A percentile compares a stretch with the other conserved stretches of the same genome.
phyloP scores from a whole-genome alignment of 139 green algal genomes.

The Chlamydomonas eustigma region DNA sequence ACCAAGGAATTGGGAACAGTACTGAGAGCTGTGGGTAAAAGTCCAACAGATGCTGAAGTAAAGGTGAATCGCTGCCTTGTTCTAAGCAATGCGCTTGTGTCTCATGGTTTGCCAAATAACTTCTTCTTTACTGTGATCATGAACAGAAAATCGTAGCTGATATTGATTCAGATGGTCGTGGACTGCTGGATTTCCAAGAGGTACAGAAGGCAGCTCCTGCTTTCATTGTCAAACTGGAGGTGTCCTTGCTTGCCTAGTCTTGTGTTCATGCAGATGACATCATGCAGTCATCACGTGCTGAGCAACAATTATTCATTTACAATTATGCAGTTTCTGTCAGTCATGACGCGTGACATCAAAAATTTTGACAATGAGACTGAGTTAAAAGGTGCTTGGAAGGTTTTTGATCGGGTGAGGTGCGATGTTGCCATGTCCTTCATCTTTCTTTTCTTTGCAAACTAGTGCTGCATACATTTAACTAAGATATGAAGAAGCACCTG shows the following conservation, averaged over 20 bases:
- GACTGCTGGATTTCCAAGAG: constrained; percentile 15
- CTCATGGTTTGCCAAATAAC: too few relatives aligned
- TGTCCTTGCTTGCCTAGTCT: too few relatives aligned
- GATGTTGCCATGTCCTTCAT: too few relatives aligned
- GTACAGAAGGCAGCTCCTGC: not conserved
- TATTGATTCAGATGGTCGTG: constrained; percentile 4
- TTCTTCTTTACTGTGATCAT: not conserved
- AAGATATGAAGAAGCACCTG: too few relatives aligned
- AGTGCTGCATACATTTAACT: too few relatives aligned
- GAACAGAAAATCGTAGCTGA: constrained; percentile 11
- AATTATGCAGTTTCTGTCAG: constrained; percentile 28
- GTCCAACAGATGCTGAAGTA: constrained; percentile 17
- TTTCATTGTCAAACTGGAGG: too few relatives aligned
- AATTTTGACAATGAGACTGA: constrained; percentile 46
- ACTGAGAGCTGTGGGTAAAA: constrained; percentile 32
- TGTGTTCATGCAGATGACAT: too few relatives aligned
- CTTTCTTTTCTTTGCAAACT: too few relatives aligned
- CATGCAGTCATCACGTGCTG: too few relatives aligned
- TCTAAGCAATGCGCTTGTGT: too few relatives aligned
- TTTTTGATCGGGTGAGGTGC: constrained; percentile 21
- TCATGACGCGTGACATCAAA: constrained; percentile 32
- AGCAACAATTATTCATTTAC: not conserved
- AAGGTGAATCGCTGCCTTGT: constrained; percentile 19
- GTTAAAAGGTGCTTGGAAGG: constrained; percentile 37
- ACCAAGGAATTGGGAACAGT: constrained; percentile 41